Evolutionary conservation across 768 basidiomycete species (phyloP).

Genomic region (Daedaleopsis nitida): DNA sequence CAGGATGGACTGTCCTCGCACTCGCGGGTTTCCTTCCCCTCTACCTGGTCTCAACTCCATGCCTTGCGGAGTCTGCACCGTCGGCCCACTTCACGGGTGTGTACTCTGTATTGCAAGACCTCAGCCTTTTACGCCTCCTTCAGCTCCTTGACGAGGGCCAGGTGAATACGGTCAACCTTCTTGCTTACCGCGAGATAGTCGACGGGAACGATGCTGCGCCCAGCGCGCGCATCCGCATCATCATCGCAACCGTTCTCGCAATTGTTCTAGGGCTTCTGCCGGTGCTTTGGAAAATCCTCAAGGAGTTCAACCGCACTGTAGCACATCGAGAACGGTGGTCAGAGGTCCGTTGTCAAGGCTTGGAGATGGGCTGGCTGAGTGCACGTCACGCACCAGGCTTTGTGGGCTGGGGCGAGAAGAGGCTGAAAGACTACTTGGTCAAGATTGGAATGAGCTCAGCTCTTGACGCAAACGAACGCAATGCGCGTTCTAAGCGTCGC

Average conservation of each 20-base stretch:
- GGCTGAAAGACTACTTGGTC: constrained; percentile 67
- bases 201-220: constrained; percentile 39
- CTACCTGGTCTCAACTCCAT: constrained; percentile 70
- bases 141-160: constrained; percentile 49
- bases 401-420: constrained; percentile 71
- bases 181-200: constrained; percentile 36
- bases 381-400: constrained; percentile 65
- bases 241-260: constrained; percentile 65
- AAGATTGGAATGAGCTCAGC: constrained; percentile 67
- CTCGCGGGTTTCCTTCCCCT: constrained; percentile 74
- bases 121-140: constrained; percentile 76
- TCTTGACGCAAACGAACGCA: constrained; percentile 40
- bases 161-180: constrained; percentile 29
- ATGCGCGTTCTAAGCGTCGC: constrained; percentile 27
- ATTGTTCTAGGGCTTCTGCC: constrained; percentile 66
- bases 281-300: constrained; percentile 62
- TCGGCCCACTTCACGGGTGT: constrained; percentile 53
- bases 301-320: constrained; percentile 60
- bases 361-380: constrained; percentile 79
- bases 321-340: constrained; percentile 62
- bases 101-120: constrained; percentile 71
- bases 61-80: constrained; percentile 55
- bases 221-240: constrained; percentile 60
- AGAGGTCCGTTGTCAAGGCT: constrained; percentile 60
- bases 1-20: constrained; percentile 70